Conservation (phyloP, 2,329 filamentous ascomycete genomes). For the Calonectria hawksworthii region DNA sequence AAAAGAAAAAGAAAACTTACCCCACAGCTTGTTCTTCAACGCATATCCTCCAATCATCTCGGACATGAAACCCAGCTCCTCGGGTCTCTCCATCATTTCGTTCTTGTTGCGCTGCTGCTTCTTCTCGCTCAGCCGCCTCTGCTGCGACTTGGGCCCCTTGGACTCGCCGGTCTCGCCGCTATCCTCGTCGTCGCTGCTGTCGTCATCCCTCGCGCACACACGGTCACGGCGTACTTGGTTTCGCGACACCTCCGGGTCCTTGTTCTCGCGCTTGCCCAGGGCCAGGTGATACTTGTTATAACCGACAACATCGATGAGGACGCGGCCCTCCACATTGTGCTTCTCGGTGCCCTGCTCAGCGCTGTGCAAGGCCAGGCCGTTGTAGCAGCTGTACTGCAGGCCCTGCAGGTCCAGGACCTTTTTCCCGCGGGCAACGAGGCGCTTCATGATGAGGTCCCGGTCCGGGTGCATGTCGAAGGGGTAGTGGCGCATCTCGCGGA, state of each 20-base stretch:
- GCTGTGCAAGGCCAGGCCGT: constrained; percentile 54
- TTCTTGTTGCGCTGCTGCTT: constrained; percentile 55
- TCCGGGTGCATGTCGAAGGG: constrained; percentile 53
- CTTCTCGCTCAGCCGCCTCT: constrained; percentile 49
- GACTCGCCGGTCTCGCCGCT: background rate
- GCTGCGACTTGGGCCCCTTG: constrained; percentile 27
- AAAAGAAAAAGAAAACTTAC: constrained; percentile 44
- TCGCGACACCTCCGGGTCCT: constrained; percentile 46
- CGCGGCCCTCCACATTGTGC: constrained; percentile 57
- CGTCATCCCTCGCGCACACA: background rate
- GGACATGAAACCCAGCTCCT: constrained; percentile 58
- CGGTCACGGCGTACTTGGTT: constrained; percentile 32
- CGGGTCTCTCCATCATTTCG: constrained; percentile 54
- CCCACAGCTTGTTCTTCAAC: constrained; percentile 61
- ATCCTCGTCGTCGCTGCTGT: background rate
- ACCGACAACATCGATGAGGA: constrained; percentile 57
- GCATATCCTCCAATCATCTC: constrained; percentile 60
- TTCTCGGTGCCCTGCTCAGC: constrained; percentile 38
- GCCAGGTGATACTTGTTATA: constrained; percentile 58
- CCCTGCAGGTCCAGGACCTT: constrained; percentile 59
- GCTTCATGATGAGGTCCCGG: constrained; percentile 45
- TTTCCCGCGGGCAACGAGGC: constrained; percentile 52
- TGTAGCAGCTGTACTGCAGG: constrained; percentile 57
- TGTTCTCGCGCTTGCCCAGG: constrained; percentile 52
- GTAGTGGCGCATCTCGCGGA: constrained; percentile 56